phyloP scores from a whole-genome alignment of 1,284 basidiomycete genomes.

The Omphalotus olearius region DNA sequence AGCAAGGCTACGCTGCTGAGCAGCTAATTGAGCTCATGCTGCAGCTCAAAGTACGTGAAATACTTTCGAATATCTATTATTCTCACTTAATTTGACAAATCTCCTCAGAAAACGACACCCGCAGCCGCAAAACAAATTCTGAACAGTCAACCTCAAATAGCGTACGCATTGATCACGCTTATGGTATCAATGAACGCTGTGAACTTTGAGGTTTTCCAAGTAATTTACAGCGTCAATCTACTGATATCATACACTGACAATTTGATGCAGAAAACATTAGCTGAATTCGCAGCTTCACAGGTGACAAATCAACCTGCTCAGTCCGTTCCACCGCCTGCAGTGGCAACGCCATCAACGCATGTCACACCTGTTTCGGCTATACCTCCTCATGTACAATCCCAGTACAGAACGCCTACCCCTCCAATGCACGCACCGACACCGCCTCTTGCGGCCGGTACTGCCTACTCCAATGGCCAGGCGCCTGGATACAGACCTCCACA shows the following conservation, averaged over 20 bases:
- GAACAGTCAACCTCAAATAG: constrained; percentile 67
- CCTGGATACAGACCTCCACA: constrained; percentile 15
- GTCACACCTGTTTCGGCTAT: constrained; percentile 30
- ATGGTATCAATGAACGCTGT: constrained; percentile 75
- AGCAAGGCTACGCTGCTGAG: constrained; percentile 27
- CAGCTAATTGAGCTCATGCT: constrained; percentile 65
- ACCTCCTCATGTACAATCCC: constrained; percentile 42
- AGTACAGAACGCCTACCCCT: constrained; percentile 23
- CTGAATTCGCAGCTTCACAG: constrained; percentile 24
- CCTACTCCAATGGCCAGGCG: too few species aligned
- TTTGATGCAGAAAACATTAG: constrained; percentile 29
- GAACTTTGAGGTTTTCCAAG: constrained; percentile 69
- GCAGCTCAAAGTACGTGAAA: constrained; percentile 51
- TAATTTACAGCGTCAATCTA: constrained; percentile 20
- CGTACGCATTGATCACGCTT: constrained; percentile 67
- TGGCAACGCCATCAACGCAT: constrained; percentile 21
- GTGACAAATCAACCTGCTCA: not conserved
- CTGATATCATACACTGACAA: not conserved
- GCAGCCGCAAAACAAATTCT: constrained; percentile 63
- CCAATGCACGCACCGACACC: not conserved
- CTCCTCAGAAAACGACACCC: constrained; percentile 63
- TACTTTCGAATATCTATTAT: not conserved
- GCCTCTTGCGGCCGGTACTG: not conserved
- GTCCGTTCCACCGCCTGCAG: constrained; percentile 10
- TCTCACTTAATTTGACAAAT: not conserved